Percentiles rank a stretch among this genome's conserved stretches.
These are phyloP conservation scores for Quercus gilva DNA, from an alignment of 306 rosid genomes.

Conservation along the genomic window DNA sequence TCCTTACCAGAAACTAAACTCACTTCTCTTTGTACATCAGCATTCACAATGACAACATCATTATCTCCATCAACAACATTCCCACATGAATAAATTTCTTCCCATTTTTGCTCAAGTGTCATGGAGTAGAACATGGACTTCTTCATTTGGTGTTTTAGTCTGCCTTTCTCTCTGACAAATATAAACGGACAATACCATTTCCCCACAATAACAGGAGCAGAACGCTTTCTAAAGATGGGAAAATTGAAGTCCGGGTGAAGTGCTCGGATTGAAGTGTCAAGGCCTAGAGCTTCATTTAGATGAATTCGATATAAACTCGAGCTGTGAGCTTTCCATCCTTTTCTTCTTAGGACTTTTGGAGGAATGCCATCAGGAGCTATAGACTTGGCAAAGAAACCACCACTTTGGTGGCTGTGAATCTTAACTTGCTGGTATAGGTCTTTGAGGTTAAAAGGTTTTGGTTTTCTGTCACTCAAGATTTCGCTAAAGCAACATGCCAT, in stretches of 20 bases:
- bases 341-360: constrained; percentile 61
- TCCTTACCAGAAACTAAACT: constrained; percentile 47
- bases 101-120: constrained; percentile 82
- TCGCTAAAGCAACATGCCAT: constrained; percentile 58
- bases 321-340: constrained; percentile 69
- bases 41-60: constrained; percentile 43
- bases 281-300: constrained; percentile 61
- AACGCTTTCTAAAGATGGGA: constrained; percentile 46
- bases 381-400: constrained; percentile 70
- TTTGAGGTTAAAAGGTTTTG: constrained; percentile 54
- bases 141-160: constrained; percentile 55
- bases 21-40: constrained; percentile 58
- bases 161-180: constrained; percentile 58
- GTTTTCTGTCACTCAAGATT: constrained; percentile 57
- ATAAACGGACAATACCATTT: constrained; percentile 78
- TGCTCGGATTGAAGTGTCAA: constrained; percentile 48
- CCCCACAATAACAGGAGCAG: constrained; percentile 54
- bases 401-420: constrained; percentile 59
- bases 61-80: constrained; percentile 25
- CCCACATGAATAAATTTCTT: constrained; percentile 61
- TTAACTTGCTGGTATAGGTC: constrained; percentile 72
- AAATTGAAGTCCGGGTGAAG: constrained; percentile 59
- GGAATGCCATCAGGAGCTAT: constrained; percentile 77
- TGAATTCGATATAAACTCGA: constrained; percentile 41
- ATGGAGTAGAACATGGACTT: constrained; percentile 51